These are phyloP conservation scores for Odonthalia washingtoniensis DNA, from an alignment of 31 red algal genomes.

Conservation along the genomic window DNA sequence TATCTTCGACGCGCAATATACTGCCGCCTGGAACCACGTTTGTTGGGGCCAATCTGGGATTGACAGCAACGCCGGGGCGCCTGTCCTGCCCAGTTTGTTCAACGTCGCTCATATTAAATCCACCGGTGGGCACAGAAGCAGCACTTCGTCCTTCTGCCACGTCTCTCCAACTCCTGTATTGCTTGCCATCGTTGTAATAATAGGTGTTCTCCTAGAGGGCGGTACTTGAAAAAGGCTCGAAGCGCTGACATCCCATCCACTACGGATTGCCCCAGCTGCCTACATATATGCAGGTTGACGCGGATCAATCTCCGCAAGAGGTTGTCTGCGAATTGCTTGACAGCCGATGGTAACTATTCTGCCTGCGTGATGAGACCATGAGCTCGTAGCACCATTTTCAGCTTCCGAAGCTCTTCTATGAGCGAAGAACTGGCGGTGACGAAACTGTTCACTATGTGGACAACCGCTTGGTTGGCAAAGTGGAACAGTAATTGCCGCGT, in stretches of 20 bases:
- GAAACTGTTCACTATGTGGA: slow-evolving; percentile 13
- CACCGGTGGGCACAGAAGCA: slow-evolving; percentile 25
- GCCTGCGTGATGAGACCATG: background rate
- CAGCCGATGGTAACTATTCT: slow-evolving; percentile 29
- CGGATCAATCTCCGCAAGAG: slow-evolving; percentile 24
- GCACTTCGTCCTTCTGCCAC: background rate
- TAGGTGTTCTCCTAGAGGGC: slow-evolving; percentile 9
- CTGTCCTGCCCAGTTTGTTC: background rate
- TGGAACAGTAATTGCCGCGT: background rate
- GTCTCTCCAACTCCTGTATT: background rate
- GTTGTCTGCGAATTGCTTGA: slow-evolving; percentile 31
- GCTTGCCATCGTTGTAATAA: background rate
- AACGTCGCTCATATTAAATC: slow-evolving; percentile 1
- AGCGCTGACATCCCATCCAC: slow-evolving; percentile 9
- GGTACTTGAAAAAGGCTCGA: slow-evolving; percentile 1
- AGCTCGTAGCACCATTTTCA: slow-evolving; percentile 1
- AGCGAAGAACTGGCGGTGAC: background rate
- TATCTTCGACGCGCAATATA: background rate
- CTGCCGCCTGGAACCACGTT: background rate
- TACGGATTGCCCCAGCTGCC: slow-evolving; percentile 21
- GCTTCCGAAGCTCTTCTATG: slow-evolving; percentile 15
- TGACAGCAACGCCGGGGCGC: background rate
- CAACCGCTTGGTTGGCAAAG: slow-evolving; percentile 26
- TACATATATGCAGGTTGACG: slow-evolving; percentile 25
- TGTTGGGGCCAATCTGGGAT: slow-evolving; percentile 28